Conservation (phyloP, 305 asterid genomes). For the Fraxinus floribunda region DNA sequence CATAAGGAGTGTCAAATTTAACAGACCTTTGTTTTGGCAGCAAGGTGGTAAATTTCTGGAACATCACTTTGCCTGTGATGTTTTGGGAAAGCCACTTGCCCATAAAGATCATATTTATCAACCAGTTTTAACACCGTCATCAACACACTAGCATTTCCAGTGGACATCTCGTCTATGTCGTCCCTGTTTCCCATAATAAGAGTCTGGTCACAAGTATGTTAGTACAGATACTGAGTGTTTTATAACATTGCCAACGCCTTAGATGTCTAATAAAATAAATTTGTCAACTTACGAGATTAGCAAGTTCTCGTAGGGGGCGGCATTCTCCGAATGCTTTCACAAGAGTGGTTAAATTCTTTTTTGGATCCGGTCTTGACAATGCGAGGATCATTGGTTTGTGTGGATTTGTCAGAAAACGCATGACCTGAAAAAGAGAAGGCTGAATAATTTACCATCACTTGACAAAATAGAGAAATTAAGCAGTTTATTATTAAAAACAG, state of each 20-base stretch:
- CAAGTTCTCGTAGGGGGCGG: slow-evolving; percentile 77
- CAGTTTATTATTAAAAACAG: not conserved
- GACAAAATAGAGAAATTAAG: not conserved
- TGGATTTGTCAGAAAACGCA: slow-evolving; percentile 86
- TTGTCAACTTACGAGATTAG: slow-evolving; percentile 70
- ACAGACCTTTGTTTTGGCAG: slow-evolving; percentile 80
- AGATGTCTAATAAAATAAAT: not conserved
- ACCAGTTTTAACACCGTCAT: slow-evolving; percentile 71
- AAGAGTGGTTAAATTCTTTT: slow-evolving; percentile 79
- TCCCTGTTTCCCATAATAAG: slow-evolving; percentile 94
- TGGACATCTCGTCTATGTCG: slow-evolving; percentile 79
- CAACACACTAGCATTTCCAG: slow-evolving; percentile 67
- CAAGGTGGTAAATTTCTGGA: slow-evolving; percentile 85
- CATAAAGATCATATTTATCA: slow-evolving; percentile 84
- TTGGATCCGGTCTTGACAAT: slow-evolving; percentile 88
- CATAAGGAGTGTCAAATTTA: not conserved
- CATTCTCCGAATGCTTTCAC: slow-evolving; percentile 95
- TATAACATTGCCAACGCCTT: not conserved
- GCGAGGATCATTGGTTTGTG: slow-evolving; percentile 98
- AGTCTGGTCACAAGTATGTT: slow-evolving; percentile 44
- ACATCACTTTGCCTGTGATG: slow-evolving; percentile 90
- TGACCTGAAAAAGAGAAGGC: slow-evolving; percentile 42
- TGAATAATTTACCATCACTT: not conserved
- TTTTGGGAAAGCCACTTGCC: slow-evolving; percentile 92
- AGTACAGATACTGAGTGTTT: not conserved